phyloP scores from a whole-genome alignment of 202 grass and related monocot species.

The Dendrocalamus latiflorus region DNA sequence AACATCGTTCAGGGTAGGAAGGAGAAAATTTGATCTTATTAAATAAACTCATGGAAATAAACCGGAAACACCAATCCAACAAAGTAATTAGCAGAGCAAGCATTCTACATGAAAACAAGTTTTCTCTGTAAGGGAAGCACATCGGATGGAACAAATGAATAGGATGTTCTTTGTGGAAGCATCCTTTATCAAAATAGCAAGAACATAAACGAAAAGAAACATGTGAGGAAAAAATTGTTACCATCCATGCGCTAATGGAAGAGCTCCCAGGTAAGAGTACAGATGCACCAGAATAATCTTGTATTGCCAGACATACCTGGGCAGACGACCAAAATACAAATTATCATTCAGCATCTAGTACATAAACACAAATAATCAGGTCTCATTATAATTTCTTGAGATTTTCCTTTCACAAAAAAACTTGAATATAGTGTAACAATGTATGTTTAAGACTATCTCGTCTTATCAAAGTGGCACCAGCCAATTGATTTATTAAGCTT shows the following conservation, averaged over 20 bases:
- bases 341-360: slow-evolving; percentile 11
- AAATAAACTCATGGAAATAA: neutral
- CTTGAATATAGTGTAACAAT: neutral
- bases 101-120: neutral
- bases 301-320: slow-evolving; percentile 82
- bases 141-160: neutral
- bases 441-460: neutral
- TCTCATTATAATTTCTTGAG: neutral
- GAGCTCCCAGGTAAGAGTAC: slow-evolving; percentile 69
- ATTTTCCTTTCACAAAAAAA: neutral
- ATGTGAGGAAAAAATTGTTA: slow-evolving; percentile 30
- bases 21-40: neutral
- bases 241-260: slow-evolving; percentile 83
- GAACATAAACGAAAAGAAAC: slow-evolving; percentile 12
- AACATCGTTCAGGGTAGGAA: slow-evolving; percentile 17
- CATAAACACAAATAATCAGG: slow-evolving; percentile 19
- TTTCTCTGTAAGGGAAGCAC: neutral
- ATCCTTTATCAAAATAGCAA: neutral
- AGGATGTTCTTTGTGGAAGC: neutral
- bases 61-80: neutral
- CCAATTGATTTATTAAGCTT: neutral
- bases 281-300: slow-evolving; percentile 83
- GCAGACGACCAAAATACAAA: slow-evolving; percentile 23
- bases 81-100: neutral
- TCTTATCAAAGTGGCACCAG: neutral